These are phyloP conservation scores for Balansia obtecta DNA, from an alignment of 2,329 filamentous ascomycete species.

Conservation along the genomic window DNA sequence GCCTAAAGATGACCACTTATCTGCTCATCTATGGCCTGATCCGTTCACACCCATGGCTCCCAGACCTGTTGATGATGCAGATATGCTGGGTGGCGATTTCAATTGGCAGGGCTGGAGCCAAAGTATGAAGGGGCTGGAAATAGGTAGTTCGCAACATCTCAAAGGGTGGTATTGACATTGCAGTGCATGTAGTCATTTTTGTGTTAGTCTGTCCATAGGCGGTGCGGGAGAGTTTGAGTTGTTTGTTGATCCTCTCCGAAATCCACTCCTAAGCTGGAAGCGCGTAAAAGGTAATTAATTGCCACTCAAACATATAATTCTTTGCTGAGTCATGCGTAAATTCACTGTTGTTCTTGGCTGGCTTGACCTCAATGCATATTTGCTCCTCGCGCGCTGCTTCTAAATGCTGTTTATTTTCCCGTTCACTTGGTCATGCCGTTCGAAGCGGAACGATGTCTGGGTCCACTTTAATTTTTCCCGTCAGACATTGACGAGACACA, in stretches of 20 bases:
- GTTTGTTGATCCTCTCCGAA: background rate
- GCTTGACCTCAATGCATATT: no score
- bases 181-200: background rate
- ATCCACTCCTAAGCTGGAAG: background rate
- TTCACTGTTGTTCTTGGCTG: no score
- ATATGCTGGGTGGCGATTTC: conserved; percentile 30
- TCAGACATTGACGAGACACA: no score
- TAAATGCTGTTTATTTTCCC: no score
- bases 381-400: no score
- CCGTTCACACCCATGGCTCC: conserved; percentile 18
- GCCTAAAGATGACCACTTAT: conserved; percentile 21
- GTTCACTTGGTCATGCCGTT: background rate
- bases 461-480: background rate
- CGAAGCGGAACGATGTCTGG: background rate
- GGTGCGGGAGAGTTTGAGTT: no score
- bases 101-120: conserved; percentile 38
- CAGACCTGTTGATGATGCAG: conserved; percentile 20
- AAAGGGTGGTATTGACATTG: conserved; percentile 11
- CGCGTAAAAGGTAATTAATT: background rate
- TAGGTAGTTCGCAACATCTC: conserved; percentile 14
- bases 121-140: conserved; percentile 26
- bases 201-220: no score
- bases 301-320: background rate
- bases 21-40: conserved; percentile 30
- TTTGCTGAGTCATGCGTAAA: background rate